Conservation (phyloP, 2,329 filamentous ascomycete genomes). For the Xylaria sp. region DNA sequence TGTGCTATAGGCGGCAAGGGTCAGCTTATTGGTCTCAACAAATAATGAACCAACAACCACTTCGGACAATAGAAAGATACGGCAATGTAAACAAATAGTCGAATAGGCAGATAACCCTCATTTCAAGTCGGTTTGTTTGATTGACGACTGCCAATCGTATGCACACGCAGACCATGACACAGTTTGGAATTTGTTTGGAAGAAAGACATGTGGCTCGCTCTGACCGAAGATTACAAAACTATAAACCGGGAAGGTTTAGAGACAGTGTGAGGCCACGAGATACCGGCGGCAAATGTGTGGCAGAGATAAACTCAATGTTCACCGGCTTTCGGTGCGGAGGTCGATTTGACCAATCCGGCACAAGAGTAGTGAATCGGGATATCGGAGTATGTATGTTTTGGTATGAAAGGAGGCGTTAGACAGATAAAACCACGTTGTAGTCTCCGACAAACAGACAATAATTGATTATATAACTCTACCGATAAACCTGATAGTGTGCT, state of each 20-base stretch:
- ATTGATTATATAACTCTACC: neutral
- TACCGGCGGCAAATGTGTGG: neutral
- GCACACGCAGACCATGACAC: neutral
- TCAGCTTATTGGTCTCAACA: neutral
- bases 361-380: neutral
- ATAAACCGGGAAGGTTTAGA: too few relatives aligned
- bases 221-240: neutral
- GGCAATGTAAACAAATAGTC: too few relatives aligned
- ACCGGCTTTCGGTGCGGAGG: too few relatives aligned
- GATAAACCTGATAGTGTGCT: neutral
- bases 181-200: constrained; percentile 6
- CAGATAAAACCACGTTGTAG: neutral
- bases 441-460: constrained; percentile 9
- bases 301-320: too few relatives aligned
- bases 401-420: neutral
- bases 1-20: neutral
- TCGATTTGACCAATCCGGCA: too few relatives aligned
- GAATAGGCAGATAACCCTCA: neutral
- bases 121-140: neutral
- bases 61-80: too few relatives aligned
- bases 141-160: neutral
- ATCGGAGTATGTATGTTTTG: constrained; percentile 20
- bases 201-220: constrained; percentile 26
- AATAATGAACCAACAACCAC: neutral
- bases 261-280: neutral